Evolutionary conservation across 495 filamentous ascomycete species (phyloP), one percentile per base, ranked within the genome.

Genomic region (Diplogelasinospora grovesii): DNA sequence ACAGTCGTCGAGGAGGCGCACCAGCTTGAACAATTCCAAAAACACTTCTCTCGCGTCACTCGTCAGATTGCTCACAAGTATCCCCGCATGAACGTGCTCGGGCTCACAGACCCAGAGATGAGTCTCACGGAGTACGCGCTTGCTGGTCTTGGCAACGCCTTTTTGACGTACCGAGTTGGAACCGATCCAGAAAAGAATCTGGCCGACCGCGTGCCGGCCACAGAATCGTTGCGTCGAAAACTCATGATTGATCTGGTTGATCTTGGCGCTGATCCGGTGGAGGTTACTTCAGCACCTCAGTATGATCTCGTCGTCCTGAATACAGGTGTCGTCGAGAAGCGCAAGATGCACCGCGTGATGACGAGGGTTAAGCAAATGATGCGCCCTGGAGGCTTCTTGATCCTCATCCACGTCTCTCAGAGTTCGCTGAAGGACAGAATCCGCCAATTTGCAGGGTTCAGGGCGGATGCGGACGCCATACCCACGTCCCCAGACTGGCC

Each of bases 41-140:
- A 41, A 4, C 59, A 68, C 20, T 21, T 70, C 4, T 54, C 59
- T 9, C 54, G 61, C 2, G 51, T 69, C 7, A 52, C 54, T 14
- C 43, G 45, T 26, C 68, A 71, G 44, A 63, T 70, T 11, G 46
- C 49, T 1, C 66, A 71, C 56, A 57, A 59, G 24, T 64, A 65
- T 21, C 56, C 68, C 5, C 47, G 41, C 6, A 66, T 69, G 64
- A 56, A 62, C n/a, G 59, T 71, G 21, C 54, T 71, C 8, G 56
- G 51, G 0, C 29, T 71, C 7, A 52, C 55, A 4, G 60, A 54
- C 19, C 38, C 49, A 2, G 53, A 57, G 5, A 8, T 52, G 14
- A 52, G 50, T 5, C 31, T 68, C 23, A 48, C 56, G 4, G 48
- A 46, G 22, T 52, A 60, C 30, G 39, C 66, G 9, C 29, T 69